These are phyloP conservation scores for Agrocybe praecox DNA, from an alignment of 768 basidiomycete species.

Conservation along the genomic window DNA sequence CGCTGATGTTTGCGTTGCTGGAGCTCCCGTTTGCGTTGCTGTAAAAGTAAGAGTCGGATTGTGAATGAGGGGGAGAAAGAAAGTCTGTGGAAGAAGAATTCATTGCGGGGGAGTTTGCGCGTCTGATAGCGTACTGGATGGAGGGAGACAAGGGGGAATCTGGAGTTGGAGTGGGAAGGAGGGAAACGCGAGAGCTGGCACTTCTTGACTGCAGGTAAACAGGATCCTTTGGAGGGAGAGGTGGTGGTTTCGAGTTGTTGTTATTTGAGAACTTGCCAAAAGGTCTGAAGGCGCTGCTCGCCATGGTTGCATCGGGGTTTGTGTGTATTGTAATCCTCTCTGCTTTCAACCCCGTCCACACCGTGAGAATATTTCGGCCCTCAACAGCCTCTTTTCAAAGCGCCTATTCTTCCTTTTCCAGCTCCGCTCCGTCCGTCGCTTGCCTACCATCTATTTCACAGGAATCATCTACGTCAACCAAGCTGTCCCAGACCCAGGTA, in stretches of 20 bases:
- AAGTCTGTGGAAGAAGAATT: slow-evolving; percentile 4
- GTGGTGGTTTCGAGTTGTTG: slow-evolving; percentile 41
- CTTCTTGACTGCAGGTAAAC: slow-evolving; percentile 52
- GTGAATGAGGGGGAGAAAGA: slow-evolving; percentile 30
- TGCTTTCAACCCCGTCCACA: neutral
- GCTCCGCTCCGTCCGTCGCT: neutral
- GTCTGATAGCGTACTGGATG: slow-evolving; percentile 34
- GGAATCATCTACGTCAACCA: too few species aligned
- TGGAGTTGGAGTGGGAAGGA: slow-evolving; percentile 37
- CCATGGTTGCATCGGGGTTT: slow-evolving; percentile 12
- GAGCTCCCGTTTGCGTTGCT: neutral
- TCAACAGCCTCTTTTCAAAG: neutral
- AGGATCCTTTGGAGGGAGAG: slow-evolving; percentile 67
- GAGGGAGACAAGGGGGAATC: slow-evolving; percentile 42
- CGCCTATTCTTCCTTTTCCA: neutral
- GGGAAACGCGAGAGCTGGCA: slow-evolving; percentile 35
- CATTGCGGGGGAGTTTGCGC: slow-evolving; percentile 28
- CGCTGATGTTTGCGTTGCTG: neutral
- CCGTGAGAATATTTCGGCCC: neutral
- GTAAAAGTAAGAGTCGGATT: neutral
- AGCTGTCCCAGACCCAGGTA: too few species aligned
- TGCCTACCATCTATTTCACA: neutral
- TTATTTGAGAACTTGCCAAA: slow-evolving; percentile 17
- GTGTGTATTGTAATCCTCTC: slow-evolving; percentile 4
- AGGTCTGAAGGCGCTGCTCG: slow-evolving; percentile 16